Conservation (phyloP, 2,329 filamentous ascomycete species). For the Apiospora aurea region DNA sequence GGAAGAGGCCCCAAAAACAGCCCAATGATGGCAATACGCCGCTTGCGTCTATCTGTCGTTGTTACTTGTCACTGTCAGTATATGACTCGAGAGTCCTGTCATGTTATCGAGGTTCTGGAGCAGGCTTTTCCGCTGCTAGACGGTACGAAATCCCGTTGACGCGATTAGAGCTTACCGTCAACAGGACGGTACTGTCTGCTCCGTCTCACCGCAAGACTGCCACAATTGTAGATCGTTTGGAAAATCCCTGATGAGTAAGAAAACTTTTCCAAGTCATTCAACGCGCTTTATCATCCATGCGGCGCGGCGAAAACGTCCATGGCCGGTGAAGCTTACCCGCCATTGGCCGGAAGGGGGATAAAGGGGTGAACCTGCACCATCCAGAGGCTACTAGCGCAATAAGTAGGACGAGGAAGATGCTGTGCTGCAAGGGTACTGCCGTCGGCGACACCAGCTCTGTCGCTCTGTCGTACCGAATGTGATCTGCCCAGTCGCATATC, state of each 20-base stretch:
- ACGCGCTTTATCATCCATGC: slow-evolving; percentile 6
- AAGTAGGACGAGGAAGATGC: neutral
- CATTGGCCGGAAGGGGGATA: neutral
- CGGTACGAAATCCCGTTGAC: neutral
- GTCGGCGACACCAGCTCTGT: neutral
- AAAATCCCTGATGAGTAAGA: neutral
- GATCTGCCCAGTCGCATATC: slow-evolving; percentile 1
- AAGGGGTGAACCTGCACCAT: neutral
- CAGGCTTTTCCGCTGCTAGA: neutral
- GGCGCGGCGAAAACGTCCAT: slow-evolving; percentile 1
- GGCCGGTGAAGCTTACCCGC: neutral
- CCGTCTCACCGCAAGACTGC: slow-evolving; percentile 16
- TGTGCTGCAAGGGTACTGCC: neutral
- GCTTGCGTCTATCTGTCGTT: neutral
- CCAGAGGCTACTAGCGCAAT: neutral
- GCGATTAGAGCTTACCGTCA: neutral
- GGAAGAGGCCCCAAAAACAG: neutral
- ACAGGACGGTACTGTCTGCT: slow-evolving; percentile 9
- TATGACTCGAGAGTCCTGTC: slow-evolving; percentile 11
- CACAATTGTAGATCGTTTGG: neutral
- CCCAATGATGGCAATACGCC: neutral
- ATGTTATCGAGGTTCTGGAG: slow-evolving; percentile 6
- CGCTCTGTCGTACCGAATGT: neutral
- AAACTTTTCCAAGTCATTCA: slow-evolving; percentile 16
- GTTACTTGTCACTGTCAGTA: neutral